Base-by-base conservation (phyloP, 2,329 filamentous ascomycete genomes). In the Microcyclospora tardicrescens region DNA sequence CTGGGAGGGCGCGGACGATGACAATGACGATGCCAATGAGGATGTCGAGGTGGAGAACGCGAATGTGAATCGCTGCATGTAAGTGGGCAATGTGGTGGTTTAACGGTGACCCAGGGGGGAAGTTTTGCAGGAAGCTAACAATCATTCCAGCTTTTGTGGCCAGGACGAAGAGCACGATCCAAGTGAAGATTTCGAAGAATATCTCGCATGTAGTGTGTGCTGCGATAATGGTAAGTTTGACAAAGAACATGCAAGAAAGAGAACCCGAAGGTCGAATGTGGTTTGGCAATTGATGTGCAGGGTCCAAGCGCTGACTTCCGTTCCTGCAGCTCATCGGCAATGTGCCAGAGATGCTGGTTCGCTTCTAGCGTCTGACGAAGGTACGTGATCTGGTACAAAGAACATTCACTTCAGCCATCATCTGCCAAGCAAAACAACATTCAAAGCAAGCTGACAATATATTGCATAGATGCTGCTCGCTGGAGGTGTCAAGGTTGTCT, bases 101-200 rank as follows among this genome's bases (percentile, higher is more conserved):
- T n/a, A n/a, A n/a, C n/a, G n/a, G n/a, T n/a, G n/a, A n/a, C n/a
- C n/a, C n/a, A n/a, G n/a, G n/a, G n/a, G n/a, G n/a, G n/a, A n/a
- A n/a, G n/a, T n/a, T 33, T 24, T 24, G 19, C 19, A 24, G 8
- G 19, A 24, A 24, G 43, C 57, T 67, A 44, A 62, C 42, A 41
- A 24, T 4, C 43, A 37, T 46, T 36, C 60, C 63, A 81, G 85
- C 47, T 93, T 89, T 54, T 95, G 87, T 63, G 77, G 78, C 40
- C 72, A 84, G 57, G 79, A 83, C 47, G 84, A 93, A 62, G 82
- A 91, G 39, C 71, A 89, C 46, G 84, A 89, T 51, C 83, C 84
- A 1, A 78, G 74, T 46, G 81, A 84, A 48, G 83, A 87, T 47
- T 91, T 80, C 52, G 85, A 91, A 59, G 69, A 79, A 42, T 85